phyloP scores from a whole-genome alignment of 192 early-diverging fungal genomes.

The Bifiguratus adelaidae region DNA sequence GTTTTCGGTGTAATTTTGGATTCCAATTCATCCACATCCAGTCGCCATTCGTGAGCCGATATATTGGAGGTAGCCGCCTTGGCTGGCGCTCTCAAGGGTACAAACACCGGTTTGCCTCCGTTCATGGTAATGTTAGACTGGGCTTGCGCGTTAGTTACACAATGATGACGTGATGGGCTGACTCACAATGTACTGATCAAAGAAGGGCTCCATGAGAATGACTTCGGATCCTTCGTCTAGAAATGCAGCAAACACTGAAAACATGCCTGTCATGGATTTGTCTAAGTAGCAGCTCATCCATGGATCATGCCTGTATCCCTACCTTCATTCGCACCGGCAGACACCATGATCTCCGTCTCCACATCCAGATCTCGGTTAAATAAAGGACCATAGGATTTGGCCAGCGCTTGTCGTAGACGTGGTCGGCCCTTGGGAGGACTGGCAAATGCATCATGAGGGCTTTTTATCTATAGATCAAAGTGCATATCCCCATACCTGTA shows the following conservation, averaged over 20 bases:
- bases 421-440: slow-evolving; percentile 56
- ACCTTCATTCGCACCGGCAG: slow-evolving; percentile 87
- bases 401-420: slow-evolving; percentile 56
- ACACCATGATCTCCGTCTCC: slow-evolving; percentile 74
- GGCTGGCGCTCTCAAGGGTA: slow-evolving; percentile 57
- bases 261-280: slow-evolving; percentile 31
- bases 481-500: no score
- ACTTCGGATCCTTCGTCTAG: slow-evolving; percentile 78
- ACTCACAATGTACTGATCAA: slow-evolving; percentile 84
- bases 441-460: not conserved
- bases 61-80: slow-evolving; percentile 32
- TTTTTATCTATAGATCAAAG: not conserved
- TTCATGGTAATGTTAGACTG: slow-evolving; percentile 64
- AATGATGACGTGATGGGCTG: not conserved
- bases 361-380: slow-evolving; percentile 62
- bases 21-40: slow-evolving; percentile 74
- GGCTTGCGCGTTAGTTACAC: not conserved
- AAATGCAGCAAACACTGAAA: slow-evolving; percentile 73
- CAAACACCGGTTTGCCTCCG: slow-evolving; percentile 78
- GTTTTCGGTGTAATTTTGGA: slow-evolving; percentile 63
- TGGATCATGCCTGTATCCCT: not conserved
- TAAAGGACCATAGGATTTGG: slow-evolving; percentile 60
- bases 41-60: slow-evolving; percentile 75
- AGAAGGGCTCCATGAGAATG: slow-evolving; percentile 92
- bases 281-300: not conserved